These are phyloP conservation scores for Globomyces sp. DNA, from an alignment of 371 early-diverging fungal genomes.

Conservation along the genomic window DNA sequence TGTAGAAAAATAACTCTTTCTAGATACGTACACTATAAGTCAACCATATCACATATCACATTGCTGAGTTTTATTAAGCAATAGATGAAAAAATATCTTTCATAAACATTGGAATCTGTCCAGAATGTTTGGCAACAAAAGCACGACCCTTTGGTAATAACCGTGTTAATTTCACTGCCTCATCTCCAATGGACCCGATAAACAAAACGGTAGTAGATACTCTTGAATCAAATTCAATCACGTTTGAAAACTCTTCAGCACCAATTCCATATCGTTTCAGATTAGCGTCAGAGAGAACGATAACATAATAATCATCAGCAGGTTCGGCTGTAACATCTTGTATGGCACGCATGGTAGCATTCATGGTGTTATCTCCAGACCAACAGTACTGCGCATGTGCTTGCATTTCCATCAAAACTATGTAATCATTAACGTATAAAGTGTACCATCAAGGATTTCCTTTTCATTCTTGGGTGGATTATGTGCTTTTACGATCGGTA, in stretches of 20 bases:
- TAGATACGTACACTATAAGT: too few species aligned
- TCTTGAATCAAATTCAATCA: conserved; percentile 16
- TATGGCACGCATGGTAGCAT: conserved; percentile 11
- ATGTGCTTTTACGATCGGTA: conserved; percentile 67
- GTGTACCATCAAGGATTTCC: conserved; percentile 59
- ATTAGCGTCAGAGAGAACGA: conserved; percentile 23
- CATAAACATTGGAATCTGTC: conserved; percentile 9
- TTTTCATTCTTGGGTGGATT: conserved; percentile 75
- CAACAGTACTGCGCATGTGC: conserved; percentile 21
- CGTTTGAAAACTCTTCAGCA: conserved; percentile 16
- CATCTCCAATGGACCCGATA: conserved; percentile 19
- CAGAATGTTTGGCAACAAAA: conserved; percentile 4
- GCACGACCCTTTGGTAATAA: conserved; percentile 10
- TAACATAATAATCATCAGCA: conserved; percentile 23
- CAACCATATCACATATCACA: too few species aligned
- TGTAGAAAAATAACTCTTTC: too few species aligned
- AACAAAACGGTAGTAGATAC: conserved; percentile 17
- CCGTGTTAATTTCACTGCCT: conserved; percentile 3
- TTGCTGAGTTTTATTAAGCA: not conserved
- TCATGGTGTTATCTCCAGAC: conserved; percentile 17
- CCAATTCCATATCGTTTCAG: conserved; percentile 21
- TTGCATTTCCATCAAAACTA: conserved; percentile 14
- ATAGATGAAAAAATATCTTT: conserved; percentile 13
- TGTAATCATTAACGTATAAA: conserved; percentile 34
- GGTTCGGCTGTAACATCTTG: conserved; percentile 7